These are phyloP conservation scores for Deuterostichococcus epilithicus DNA, from an alignment of 139 green algal genomes.

Conservation along the genomic window DNA sequence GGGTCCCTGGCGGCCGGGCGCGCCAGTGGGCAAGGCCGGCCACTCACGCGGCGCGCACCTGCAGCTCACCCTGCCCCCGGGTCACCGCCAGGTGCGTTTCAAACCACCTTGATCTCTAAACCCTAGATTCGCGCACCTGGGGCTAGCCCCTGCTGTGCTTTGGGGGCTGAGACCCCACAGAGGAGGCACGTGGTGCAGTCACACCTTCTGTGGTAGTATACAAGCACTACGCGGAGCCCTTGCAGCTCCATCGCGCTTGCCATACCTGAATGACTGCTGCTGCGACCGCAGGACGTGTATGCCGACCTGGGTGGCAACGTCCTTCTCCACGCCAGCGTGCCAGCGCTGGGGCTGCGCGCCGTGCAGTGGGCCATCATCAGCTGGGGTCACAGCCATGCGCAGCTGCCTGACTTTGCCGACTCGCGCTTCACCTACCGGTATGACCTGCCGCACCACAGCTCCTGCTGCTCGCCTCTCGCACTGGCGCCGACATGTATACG, in stretches of 20 bases:
- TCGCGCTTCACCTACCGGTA: not conserved
- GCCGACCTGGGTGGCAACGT: constrained; percentile 54
- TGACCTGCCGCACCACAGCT: not conserved
- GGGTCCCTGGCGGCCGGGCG: not conserved
- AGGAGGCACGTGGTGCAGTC: too few relatives aligned
- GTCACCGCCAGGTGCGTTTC: constrained; percentile 18
- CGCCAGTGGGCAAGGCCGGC: not conserved
- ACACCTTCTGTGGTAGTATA: too few relatives aligned
- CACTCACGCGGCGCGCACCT: not conserved
- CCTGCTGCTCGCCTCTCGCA: too few relatives aligned
- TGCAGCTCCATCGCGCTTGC: too few relatives aligned
- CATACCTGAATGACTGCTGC: not conserved
- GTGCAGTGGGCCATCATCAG: constrained; percentile 39
- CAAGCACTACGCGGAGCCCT: too few relatives aligned
- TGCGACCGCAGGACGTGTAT: constrained; percentile 40
- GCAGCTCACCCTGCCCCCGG: constrained; percentile 21
- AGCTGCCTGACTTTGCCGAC: not conserved
- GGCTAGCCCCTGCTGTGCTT: too few relatives aligned
- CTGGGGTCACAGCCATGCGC: constrained; percentile 15
- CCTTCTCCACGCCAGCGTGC: constrained; percentile 48
- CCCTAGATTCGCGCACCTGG: too few relatives aligned
- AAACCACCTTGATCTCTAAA: too few relatives aligned
- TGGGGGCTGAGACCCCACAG: too few relatives aligned
- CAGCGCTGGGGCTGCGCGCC: constrained; percentile 43
- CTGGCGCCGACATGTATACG: not conserved